Evolutionary conservation across 768 basidiomycete species (phyloP), one percentile per base, ranked within the genome.

Genomic region (Sarcodon sp.): DNA sequence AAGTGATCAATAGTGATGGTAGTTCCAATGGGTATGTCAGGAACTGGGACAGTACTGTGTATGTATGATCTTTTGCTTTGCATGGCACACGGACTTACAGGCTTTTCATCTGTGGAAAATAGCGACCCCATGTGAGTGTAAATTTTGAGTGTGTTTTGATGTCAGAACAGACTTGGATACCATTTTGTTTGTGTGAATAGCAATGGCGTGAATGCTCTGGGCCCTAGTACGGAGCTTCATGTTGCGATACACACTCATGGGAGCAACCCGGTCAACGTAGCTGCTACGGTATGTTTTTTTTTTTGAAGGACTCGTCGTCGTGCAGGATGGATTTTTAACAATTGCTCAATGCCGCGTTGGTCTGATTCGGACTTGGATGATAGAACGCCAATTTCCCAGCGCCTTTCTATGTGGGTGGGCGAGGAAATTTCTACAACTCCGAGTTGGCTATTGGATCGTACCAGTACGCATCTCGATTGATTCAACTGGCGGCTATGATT

Each of bases 371-470:
- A 32, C 35, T 39, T 1, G 11, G 9, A 35, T 12, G 7, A 13
- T 13, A 74, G 71, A 69, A 73, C 44, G 59, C 69, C 15, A 50
- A 53, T 16, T 71, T 71, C 52, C 48, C 61, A 44, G 58, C 64
- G 6, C 62, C 67, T 5, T 65, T 60, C 44, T 69, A 65, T 52
- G 57, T 72, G 43, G 73, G 72, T 45, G 66, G 64, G 18, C 52
- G 15, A 49, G 39, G 58, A 55, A 46, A 38, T 53, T 18, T 9
- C 46, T 7, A 21, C 32, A 7, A 33, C 21, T 31, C 33, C n/a
- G 7, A 5, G 49, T 52, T 34, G 18, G 34, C 50, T 12, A 41
- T 48, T 16, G 27, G 34, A 16, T 39, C 32, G 10, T 21, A 31
- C 43, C 36, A 43, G n/a, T 27, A 11, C 15, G 39, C 6, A 48